Evolutionary conservation across 257 asterid species (phyloP), one percentile per base, ranked within the genome.

Genomic region (Ilex asprella): DNA sequence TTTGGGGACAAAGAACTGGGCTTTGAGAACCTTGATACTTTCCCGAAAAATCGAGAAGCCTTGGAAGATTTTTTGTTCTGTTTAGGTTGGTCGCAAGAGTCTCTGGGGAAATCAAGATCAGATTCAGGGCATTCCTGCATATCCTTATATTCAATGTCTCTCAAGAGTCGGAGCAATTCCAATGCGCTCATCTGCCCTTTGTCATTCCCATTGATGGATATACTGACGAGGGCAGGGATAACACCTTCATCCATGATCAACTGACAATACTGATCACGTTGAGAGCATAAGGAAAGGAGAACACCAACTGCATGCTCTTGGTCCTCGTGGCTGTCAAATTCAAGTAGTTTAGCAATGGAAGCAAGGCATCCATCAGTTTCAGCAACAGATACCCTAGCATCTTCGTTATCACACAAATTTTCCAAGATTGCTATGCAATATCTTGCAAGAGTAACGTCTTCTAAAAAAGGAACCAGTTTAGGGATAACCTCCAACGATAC

Each of bases 231-330:
- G 63, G 74, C 77, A 0, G 97, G 88, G 67, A 89, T 71, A 16
- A 82, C 83, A 12, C 89, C 91, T 64, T 89, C 97, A 0, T 75
- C 75, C 95, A 89, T 82, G 30, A 82, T 89, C 62, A 85, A 59
- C 67, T 65, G 67, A 67, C 95, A 81, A 53, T 75, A 82, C 3
- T 67, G 61, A 16, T 51, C 64, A 0, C 84, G 56, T 50, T 83
- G 84, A 43, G 80, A 73, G 84, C 97, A 93, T 62, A 89, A 44
- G 5, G 84, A 79, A 12, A 89, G 89, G 67, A 93, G 96, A 52
- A 93, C 56, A 12, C 62, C 64, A 12, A 85, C 94, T 0, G 97
- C 94, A 14, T 69, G 55, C 68, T 92, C 97, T 75, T 89, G 99
- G 46, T 75, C 81, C 59, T 82, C 86, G 1, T 3, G 75, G 59